These are phyloP conservation scores for Xylaria arbuscula DNA, from an alignment of 2,329 filamentous ascomycete species.

Conservation along the genomic window DNA sequence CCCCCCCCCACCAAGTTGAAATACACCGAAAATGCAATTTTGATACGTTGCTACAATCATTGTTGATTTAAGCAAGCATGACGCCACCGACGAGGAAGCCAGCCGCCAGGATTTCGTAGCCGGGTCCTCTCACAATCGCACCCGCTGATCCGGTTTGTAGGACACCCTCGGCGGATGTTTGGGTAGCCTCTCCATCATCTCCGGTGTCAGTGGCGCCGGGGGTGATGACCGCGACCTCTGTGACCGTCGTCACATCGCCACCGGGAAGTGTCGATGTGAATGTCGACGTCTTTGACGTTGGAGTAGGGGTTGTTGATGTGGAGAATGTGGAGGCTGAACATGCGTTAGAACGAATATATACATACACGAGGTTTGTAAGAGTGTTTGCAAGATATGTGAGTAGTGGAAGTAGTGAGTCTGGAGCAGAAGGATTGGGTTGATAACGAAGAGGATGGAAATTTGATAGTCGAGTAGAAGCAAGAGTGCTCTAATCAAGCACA, in stretches of 20 bases:
- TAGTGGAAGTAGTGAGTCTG: neutral
- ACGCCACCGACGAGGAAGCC: slow-evolving; percentile 45
- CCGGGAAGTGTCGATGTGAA: slow-evolving; percentile 47
- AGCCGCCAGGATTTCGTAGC: slow-evolving; percentile 42
- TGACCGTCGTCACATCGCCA: slow-evolving; percentile 49
- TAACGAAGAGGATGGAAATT: neutral
- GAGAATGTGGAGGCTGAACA: slow-evolving; percentile 36
- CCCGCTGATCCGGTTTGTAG: slow-evolving; percentile 45
- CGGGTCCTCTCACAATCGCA: slow-evolving; percentile 28
- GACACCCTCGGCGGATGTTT: slow-evolving; percentile 37
- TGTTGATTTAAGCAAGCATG: slow-evolving; percentile 36
- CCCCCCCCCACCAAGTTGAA: neutral
- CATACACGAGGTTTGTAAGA: neutral
- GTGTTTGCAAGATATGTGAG: no score
- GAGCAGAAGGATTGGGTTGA: neutral
- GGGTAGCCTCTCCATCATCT: slow-evolving; percentile 27
- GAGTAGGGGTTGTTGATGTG: slow-evolving; percentile 39
- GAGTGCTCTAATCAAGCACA: neutral
- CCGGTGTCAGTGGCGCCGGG: slow-evolving; percentile 31
- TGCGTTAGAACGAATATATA: slow-evolving; percentile 25
- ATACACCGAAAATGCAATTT: slow-evolving; percentile 9
- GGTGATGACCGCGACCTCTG: slow-evolving; percentile 46
- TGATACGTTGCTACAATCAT: neutral
- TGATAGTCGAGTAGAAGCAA: no score
- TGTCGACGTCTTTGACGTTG: slow-evolving; percentile 44